A percentile compares a stretch with the other conserved stretches of the same genome.
Conservation (phyloP, 192 early-diverging fungal genomes). For the Phycomyces nitens region DNA sequence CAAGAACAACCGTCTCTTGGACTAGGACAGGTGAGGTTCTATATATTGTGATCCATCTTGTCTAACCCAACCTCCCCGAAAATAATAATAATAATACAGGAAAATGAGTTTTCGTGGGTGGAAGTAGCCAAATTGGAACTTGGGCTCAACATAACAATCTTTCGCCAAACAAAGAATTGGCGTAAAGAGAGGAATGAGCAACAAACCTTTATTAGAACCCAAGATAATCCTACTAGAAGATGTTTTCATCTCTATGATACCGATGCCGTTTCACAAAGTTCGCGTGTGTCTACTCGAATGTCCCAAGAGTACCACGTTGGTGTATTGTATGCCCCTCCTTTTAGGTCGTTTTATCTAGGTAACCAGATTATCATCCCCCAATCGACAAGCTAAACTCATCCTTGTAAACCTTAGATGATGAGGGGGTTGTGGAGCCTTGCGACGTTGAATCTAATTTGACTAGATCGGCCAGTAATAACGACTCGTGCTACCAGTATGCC, state of each 20-base stretch:
- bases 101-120: constrained; percentile 49
- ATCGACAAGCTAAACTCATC: not conserved
- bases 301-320: constrained; percentile 44
- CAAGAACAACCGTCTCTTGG: constrained; percentile 13
- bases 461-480: not conserved
- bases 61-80: no score
- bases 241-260: constrained; percentile 56
- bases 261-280: constrained; percentile 24
- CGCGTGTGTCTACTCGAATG: constrained; percentile 18
- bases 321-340: constrained; percentile 48
- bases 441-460: constrained; percentile 3
- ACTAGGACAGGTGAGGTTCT: not conserved
- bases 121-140: constrained; percentile 61
- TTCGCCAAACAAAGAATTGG: constrained; percentile 51
- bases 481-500: not conserved
- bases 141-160: constrained; percentile 57
- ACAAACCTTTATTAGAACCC: constrained; percentile 53
- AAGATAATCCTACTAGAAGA: constrained; percentile 60
- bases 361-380: not conserved
- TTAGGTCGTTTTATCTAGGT: constrained; percentile 41
- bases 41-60: no score
- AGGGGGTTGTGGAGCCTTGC: not conserved
- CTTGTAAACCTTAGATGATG: constrained; percentile 1
- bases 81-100: no score
- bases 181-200: constrained; percentile 45